Evolutionary conservation across 164 flowering plant genomes (phyloP), one percentile per base, ranked within the genome.

Genomic region (Saururus chinensis): DNA sequence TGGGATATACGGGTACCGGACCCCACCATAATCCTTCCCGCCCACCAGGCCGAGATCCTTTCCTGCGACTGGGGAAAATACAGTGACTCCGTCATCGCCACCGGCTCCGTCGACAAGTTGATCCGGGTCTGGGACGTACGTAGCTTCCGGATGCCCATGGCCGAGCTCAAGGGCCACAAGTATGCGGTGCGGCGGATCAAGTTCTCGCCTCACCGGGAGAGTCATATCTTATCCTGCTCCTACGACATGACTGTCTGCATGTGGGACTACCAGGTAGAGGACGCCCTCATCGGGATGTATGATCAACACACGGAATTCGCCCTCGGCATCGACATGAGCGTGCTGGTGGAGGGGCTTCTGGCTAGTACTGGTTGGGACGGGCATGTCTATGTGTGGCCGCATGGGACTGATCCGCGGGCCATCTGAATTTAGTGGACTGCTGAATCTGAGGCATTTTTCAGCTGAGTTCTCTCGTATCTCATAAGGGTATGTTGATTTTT

Each of bases 361-460:
- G 99, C 97, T 0, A 93, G 97, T 56, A 80, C 96, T 4, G 96
- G 99, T 5, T 93, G 99, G 99, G 99, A 93, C 60, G 92, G 87
- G 83, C 66, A 84, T 54, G 96, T 84, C 35, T 93, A 83, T 69
- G 95, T 93, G 49, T 93, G 99, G 99, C 99, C 81, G 66, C 85
- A 87, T 30, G 99, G 99, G 51, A 85, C 84, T 24, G 97, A 93
- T 57, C 97, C 99, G 0, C 79, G 91, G 70, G 97, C 96, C 0
- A 67, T 82, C 49, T 92, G 59, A 67, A 37, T 19, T 57, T 4
- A 21, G 37, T 23, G 35, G 57, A 1, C 9, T 55, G 24, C 1
- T 42, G 49, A 10, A 42, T 4, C 17, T 42, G 12, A 14, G 14
- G 14, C 12, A 42, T 4, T 42, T 42, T 42, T 1, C 5, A 42